Percentiles rank a stretch among this genome's conserved stretches.
phyloP scores from a whole-genome alignment of 768 basidiomycete genomes.

The Multifurca ochricompacta region DNA sequence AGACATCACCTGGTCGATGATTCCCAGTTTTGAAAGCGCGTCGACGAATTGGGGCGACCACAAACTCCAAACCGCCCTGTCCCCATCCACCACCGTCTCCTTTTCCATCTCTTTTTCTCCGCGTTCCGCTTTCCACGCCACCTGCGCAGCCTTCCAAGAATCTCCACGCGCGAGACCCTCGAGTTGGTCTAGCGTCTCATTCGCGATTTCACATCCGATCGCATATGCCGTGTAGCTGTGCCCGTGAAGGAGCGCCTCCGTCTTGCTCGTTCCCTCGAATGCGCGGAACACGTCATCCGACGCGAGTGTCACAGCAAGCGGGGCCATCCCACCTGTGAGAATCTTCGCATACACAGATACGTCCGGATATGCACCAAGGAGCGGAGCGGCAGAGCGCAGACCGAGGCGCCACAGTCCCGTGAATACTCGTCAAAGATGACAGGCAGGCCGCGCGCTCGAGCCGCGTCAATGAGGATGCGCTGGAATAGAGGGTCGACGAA shows the following conservation, averaged over 20 bases:
- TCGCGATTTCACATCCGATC: conserved; percentile 87
- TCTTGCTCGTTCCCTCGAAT: conserved; percentile 68
- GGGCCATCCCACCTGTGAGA: conserved; percentile 86
- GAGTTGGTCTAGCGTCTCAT: conserved; percentile 63
- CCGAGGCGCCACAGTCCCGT: conserved; percentile 88
- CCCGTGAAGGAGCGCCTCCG: conserved; percentile 85
- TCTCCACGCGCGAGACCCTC: conserved; percentile 41
- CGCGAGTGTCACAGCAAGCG: conserved; percentile 79
- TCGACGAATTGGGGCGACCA: conserved; percentile 74
- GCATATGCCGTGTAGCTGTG: conserved; percentile 96
- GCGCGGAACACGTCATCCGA: conserved; percentile 71
- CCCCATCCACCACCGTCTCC: conserved; percentile 13
- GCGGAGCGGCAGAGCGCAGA: conserved; percentile 48
- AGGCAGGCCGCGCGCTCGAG: conserved; percentile 71
- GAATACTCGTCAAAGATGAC: conserved; percentile 97
- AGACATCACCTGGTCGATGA: conserved; percentile 74
- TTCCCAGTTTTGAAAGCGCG: conserved; percentile 45
- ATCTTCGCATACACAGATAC: conserved; percentile 91
- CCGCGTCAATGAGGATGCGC: conserved; percentile 73
- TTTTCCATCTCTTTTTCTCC: conserved; percentile 6
- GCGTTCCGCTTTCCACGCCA: conserved; percentile 45
- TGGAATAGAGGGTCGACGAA: conserved; percentile 98
- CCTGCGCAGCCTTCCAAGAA: conserved; percentile 52
- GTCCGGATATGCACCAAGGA: conserved; percentile 74
- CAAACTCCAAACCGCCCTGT: conserved; percentile 65